Percentiles rank a stretch among this genome's conserved stretches.
phyloP scores from a whole-genome alignment of 2,329 filamentous ascomycete genomes.

The Alternaria brassicicola region DNA sequence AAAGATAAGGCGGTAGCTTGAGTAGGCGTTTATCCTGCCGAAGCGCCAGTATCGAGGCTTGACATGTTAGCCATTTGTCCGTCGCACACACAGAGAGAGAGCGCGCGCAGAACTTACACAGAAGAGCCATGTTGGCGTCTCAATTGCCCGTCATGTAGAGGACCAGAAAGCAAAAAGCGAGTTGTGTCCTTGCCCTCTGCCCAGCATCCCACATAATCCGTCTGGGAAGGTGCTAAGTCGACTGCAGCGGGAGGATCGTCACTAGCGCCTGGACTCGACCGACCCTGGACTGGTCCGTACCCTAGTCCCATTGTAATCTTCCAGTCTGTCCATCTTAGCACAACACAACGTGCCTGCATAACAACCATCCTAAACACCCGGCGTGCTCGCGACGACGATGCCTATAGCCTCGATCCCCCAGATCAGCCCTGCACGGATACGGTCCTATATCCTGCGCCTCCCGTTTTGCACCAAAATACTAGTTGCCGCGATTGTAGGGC shows the following conservation, averaged over 20 bases:
- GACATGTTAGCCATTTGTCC: slow-evolving; percentile 21
- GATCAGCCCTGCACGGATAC: slow-evolving; percentile 75
- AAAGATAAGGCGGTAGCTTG: slow-evolving; percentile 85
- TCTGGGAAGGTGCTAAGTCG: slow-evolving; percentile 17
- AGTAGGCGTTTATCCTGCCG: slow-evolving; percentile 82
- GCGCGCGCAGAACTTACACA: slow-evolving; percentile 40
- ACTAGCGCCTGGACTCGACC: slow-evolving; percentile 21
- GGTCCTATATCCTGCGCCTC: slow-evolving; percentile 82
- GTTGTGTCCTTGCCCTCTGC: slow-evolving; percentile 19
- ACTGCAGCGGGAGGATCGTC: slow-evolving; percentile 20
- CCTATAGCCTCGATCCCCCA: slow-evolving; percentile 56
- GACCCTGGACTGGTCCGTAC: slow-evolving; percentile 19
- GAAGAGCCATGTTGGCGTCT: slow-evolving; percentile 41
- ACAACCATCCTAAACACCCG: slow-evolving; percentile 12
- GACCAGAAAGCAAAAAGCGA: slow-evolving; percentile 6
- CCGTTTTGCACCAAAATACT: slow-evolving; percentile 83
- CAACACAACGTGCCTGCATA: slow-evolving; percentile 21
- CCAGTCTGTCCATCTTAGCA: slow-evolving; percentile 9
- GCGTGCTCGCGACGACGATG: slow-evolving; percentile 20
- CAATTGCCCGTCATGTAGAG: slow-evolving; percentile 12
- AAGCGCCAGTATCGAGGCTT: slow-evolving; percentile 68
- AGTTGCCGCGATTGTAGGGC: slow-evolving; percentile 67
- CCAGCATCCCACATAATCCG: slow-evolving; percentile 20
- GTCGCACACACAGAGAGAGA: not conserved
- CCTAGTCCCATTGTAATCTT: slow-evolving; percentile 18